Percentiles rank a stretch among this genome's conserved stretches.
phyloP scores from a whole-genome alignment of 495 filamentous ascomycete species.

The Hyphodiscus hymeniophilus region DNA sequence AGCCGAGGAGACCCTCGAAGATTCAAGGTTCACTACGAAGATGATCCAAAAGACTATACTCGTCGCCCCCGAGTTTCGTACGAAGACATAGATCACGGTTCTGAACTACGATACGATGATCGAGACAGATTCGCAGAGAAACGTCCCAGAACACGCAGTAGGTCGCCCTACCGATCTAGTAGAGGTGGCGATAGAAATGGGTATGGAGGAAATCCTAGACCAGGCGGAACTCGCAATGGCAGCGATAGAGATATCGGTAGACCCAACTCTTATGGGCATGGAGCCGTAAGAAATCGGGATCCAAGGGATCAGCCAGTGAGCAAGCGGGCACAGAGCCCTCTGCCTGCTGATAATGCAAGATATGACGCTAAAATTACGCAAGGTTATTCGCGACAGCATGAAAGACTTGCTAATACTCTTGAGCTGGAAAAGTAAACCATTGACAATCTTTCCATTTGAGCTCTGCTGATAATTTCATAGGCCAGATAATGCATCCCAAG shows the following conservation, averaged over 20 bases:
- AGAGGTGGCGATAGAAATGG: slow-evolving; percentile 34
- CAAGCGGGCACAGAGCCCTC: slow-evolving; percentile 51
- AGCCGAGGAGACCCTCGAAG: slow-evolving; percentile 40
- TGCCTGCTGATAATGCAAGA: slow-evolving; percentile 47
- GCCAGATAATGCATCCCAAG: not conserved
- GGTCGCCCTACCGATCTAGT: slow-evolving; percentile 46
- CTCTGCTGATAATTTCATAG: slow-evolving; percentile 4
- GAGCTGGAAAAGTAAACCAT: slow-evolving; percentile 13
- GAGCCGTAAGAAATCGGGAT: slow-evolving; percentile 22
- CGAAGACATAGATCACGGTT: slow-evolving; percentile 59
- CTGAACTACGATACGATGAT: slow-evolving; percentile 45
- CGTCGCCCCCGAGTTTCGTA: slow-evolving; percentile 42
- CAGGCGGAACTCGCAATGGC: slow-evolving; percentile 24
- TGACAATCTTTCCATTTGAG: not conserved
- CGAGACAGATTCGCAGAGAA: slow-evolving; percentile 44
- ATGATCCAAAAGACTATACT: slow-evolving; percentile 34
- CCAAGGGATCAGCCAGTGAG: slow-evolving; percentile 57
- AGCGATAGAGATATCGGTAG: slow-evolving; percentile 21
- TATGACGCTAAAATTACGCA: slow-evolving; percentile 56
- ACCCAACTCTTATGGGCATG: slow-evolving; percentile 20
- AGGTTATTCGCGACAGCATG: slow-evolving; percentile 50
- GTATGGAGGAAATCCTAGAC: slow-evolving; percentile 26
- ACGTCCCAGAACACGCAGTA: slow-evolving; percentile 58
- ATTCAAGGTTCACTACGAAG: slow-evolving; percentile 55
- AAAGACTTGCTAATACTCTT: slow-evolving; percentile 16